Conservation (phyloP, 2,329 filamentous ascomycete species). For the Pseudodiploospora longispora region DNA sequence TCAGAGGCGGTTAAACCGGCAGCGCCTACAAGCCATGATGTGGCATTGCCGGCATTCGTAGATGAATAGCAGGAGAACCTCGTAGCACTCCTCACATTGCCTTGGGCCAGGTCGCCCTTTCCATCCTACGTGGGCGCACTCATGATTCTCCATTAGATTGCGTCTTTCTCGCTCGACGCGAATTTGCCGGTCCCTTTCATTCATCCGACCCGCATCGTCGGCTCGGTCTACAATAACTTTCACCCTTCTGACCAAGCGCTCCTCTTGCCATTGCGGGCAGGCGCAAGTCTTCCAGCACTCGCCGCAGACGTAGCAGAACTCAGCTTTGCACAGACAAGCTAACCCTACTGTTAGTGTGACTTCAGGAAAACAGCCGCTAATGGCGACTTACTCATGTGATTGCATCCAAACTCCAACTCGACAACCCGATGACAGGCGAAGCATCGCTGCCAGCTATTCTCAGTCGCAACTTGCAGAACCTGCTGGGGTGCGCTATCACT, state of each 20-base stretch:
- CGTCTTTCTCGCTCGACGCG: not conserved
- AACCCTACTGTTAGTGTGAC: not conserved
- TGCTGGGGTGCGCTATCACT: slow-evolving; percentile 30
- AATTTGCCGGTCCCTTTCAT: not conserved
- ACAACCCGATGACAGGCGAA: slow-evolving; percentile 35
- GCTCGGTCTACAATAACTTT: slow-evolving; percentile 22
- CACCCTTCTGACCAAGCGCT: slow-evolving; percentile 22
- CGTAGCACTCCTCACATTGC: slow-evolving; percentile 35
- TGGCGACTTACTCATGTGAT: slow-evolving; percentile 44
- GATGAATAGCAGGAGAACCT: slow-evolving; percentile 33
- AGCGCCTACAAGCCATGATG: slow-evolving; percentile 37
- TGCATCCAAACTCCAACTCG: slow-evolving; percentile 40
- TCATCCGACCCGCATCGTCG: not conserved
- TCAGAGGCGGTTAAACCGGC: slow-evolving; percentile 35
- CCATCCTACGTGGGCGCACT: slow-evolving; percentile 33
- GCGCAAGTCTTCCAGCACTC: slow-evolving; percentile 30
- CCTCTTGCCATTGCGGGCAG: slow-evolving; percentile 31
- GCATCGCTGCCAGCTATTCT: slow-evolving; percentile 43
- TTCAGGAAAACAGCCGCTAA: not conserved
- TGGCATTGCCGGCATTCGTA: slow-evolving; percentile 38
- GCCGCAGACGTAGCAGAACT: slow-evolving; percentile 44
- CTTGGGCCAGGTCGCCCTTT: slow-evolving; percentile 21
- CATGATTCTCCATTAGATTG: slow-evolving; percentile 23
- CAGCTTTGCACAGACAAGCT: slow-evolving; percentile 35
- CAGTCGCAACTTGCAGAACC: slow-evolving; percentile 29